Evolutionary conservation across 768 basidiomycete genomes (phyloP), one percentile per base, ranked within the genome.

Genomic region (Termitomyces sp.): DNA sequence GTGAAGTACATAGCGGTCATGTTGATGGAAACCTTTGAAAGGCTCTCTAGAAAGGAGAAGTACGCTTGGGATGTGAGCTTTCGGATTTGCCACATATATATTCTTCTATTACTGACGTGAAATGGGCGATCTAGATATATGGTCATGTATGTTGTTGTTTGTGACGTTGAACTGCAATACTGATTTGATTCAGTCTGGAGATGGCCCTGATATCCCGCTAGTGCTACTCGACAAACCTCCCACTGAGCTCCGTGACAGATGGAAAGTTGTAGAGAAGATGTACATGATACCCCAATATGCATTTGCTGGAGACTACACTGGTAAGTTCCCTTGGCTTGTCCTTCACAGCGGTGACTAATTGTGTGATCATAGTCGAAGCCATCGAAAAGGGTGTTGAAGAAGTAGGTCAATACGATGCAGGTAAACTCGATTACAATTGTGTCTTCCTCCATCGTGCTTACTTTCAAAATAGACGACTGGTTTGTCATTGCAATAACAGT

Each of bases 261-360:
- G 83, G 83, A 86, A 84, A 60, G 77, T 86, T 5, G 74, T 80
- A 0, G 83, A 88, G 67, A 88, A 86, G 70, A 88, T 88, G 86
- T 68, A 72, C 28, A 78, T 85, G 76, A 71, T 84, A 37, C 81
- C 84, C 3, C 84, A 88, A 61, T 88, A 88, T 58, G 79, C 84
- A 0, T 88, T 85, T 55, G 79, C 85, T 6, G 85, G 85, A 5
- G 85, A 88, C 61, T 82, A 79, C 60, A 86, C 85, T 17, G 77
- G 84, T 83, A 37, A 27, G 73, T 49, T 11, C 34, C 49, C 41
- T 16, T 43, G 5, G 27, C 48, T 19, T 48, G 16, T 42, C 17
- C 28, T 25, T 27, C 28, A 3, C 16, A 32, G 21, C n/a, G 49
- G 25, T 37, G 56, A 7, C 59, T 56, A 32, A 61, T 30, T 27